Conservation (phyloP, 1,284 basidiomycete genomes). For the Athelia sp. region DNA sequence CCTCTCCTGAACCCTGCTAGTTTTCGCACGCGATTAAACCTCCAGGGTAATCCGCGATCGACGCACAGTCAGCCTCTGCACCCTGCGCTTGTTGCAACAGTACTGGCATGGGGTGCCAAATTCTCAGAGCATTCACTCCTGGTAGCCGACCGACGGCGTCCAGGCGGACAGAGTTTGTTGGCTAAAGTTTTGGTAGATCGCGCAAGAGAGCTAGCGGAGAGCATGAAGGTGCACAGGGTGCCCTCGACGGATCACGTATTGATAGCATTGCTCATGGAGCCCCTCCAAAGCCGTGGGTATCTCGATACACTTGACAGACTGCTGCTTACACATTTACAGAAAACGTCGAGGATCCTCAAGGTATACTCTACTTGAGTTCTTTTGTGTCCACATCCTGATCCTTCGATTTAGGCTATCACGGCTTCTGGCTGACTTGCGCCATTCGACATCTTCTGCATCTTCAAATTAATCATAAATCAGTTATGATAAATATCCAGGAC, state of each 20-base stretch:
- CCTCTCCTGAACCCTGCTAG: constrained; percentile 76
- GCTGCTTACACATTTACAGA: constrained; percentile 34
- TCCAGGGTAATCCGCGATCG: constrained; percentile 31
- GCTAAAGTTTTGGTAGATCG: constrained; percentile 76
- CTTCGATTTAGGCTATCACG: constrained; percentile 57
- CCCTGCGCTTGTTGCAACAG: constrained; percentile 76
- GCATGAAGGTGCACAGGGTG: constrained; percentile 77
- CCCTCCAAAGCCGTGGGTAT: constrained; percentile 74
- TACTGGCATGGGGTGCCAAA: constrained; percentile 90
- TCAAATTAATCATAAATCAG: constrained; percentile 78
- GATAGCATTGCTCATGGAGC: constrained; percentile 70
- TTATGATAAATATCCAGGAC: constrained; percentile 63
- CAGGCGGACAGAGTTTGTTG: constrained; percentile 68
- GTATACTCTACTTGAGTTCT: constrained; percentile 26
- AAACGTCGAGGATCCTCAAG: constrained; percentile 60
- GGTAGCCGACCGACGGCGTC: constrained; percentile 69
- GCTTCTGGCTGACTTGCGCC: constrained; percentile 76
- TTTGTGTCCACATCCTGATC: constrained; percentile 2
- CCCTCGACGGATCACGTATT: constrained; percentile 80
- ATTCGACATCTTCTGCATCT: constrained; percentile 75
- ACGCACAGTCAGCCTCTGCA: constrained; percentile 40
- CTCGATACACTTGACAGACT: constrained; percentile 1
- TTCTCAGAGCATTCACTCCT: constrained; percentile 86
- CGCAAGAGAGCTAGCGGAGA: constrained; percentile 80
- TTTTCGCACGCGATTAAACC: constrained; percentile 64